Conservation (phyloP, 495 filamentous ascomycete genomes). For the Venustampulla echinocandica region DNA sequence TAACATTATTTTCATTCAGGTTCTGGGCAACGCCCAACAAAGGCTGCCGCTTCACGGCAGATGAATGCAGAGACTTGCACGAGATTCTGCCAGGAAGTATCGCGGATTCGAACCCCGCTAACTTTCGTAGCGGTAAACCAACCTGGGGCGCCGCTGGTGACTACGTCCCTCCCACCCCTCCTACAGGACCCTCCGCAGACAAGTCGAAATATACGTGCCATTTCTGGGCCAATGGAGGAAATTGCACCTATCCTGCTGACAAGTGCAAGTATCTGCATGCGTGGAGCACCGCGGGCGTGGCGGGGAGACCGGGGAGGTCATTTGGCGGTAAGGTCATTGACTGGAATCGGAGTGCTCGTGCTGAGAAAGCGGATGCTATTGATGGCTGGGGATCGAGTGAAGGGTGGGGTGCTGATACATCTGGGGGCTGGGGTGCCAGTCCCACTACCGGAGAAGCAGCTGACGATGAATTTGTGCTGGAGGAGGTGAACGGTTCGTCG, state of each 20-base stretch:
- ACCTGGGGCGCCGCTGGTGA: constrained; percentile 12
- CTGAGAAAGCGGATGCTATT: not conserved
- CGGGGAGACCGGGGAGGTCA: not conserved
- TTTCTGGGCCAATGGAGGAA: constrained; percentile 10
- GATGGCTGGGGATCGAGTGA: not conserved
- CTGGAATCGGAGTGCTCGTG: not conserved
- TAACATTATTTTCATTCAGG: not conserved
- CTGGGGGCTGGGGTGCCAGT: not conserved
- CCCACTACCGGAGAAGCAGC: not conserved
- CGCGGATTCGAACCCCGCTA: not conserved
- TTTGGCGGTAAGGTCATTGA: not conserved
- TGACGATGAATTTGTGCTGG: not conserved
- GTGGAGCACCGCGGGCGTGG: constrained; percentile 1
- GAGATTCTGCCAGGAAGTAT: not conserved
- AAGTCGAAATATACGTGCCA: constrained; percentile 6
- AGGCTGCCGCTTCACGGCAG: constrained; percentile 12
- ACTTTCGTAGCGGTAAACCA: constrained; percentile 9
- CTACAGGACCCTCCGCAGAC: not conserved
- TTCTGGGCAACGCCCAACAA: constrained; percentile 11
- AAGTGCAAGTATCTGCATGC: constrained; percentile 16
- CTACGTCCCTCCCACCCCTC: not conserved
- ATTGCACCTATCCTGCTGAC: constrained; percentile 6
- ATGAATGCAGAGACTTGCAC: constrained; percentile 15
- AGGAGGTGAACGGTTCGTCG: too few species aligned
- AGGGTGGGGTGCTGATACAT: not conserved